Evolutionary conservation across 768 basidiomycete species (phyloP), one percentile per base, ranked within the genome.

Genomic region (Naganishia vishniacii): DNA sequence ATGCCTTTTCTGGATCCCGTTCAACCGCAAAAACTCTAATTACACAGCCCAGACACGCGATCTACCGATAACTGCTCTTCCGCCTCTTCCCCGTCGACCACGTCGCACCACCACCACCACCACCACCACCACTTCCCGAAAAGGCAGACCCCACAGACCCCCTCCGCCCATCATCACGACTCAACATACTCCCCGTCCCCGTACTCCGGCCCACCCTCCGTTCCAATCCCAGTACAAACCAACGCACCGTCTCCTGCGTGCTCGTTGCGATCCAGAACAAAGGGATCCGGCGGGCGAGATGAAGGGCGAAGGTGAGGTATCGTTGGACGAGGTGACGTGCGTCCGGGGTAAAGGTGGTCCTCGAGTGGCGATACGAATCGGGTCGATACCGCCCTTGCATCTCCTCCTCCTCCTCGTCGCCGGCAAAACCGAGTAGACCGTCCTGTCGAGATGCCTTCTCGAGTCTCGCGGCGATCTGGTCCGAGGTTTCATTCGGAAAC

Each of bases 61-160:
- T n/a, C 31, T 51, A 51, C 20, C 31, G 34, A 41, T 56, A 56
- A 56, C 53, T 56, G 16, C 53, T 56, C n/a, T 56, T 56, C 37
- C 53, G n/a, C 53, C 23, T 56, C 53, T 37, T 56, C 20, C 53
- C 53, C 20, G n/a, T 34, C 28, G 20, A 51, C 7, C 28, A 8
- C 9, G 13, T 28, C 20, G 23, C 49, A 51, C 16, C n/a, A n/a
- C n/a, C n/a, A n/a, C n/a, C n/a, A n/a, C n/a, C n/a, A n/a, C n/a
- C n/a, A n/a, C 16, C 49, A 37, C 42, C n/a, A 8, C 42, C 42
- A 20, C 42, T n/a, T 18, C 7, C 11, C 18, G 13, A 12, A 20
- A 15, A 20, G 11, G 11, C 42, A 56, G 20, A 56, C 37, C 34
- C 53, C 34, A 12, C 53, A 6, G 53, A 51, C 9, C 20, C 34